Evolutionary conservation across 805 yeast genomes (phyloP), one percentile per base, ranked within the genome.

Genomic region (Yarrowia keelungensis): DNA sequence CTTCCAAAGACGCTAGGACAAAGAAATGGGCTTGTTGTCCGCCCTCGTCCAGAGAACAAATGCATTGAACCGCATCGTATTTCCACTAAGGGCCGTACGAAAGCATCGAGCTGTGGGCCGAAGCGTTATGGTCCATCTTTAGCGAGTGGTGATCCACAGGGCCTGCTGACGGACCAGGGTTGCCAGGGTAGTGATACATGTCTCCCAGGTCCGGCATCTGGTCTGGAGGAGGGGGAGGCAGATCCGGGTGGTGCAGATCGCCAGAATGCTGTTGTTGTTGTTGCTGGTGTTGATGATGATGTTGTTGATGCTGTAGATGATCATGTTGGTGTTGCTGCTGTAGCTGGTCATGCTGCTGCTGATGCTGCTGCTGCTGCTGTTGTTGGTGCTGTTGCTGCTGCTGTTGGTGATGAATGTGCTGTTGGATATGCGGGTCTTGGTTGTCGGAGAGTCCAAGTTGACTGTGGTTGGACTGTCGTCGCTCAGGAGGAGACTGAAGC

Each of bases 391-490:
- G 59, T 8, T 53, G 61, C 35, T 54, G 61, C 38, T 54, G 45
- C 12, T 56, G 62, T 42, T 56, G 47, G 22, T 56, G 62, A 10
- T 41, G 62, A 14, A 42, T 56, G 7, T 56, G 62, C 8, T 56
- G 62, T 42, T 41, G 62, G 15, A 56, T 15, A 42, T 56, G 62
- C 47, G 46, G 62, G 11, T 54, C 46, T 22, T 39, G 46, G 38
- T 54, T 26, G 22, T 41, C 59, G 10, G 58, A 16, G 5, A 53
- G 59, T 5, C 42, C 42, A 0, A 35, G 19, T 36, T 38, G 59
- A 14, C 45, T 53, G 43, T 53, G 59, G 59, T 53, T 53, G 9
- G 59, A 53, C 16, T 53, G 59, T 15, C 59, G 59, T 19, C 59
- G 59, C 45, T 53, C 59, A 3, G 38, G 53, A 3, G 53, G 39